Evolutionary conservation across 2,329 filamentous ascomycete genomes (phyloP), one percentile per base, ranked within the genome.

Genomic region (Cercospora brassicicola): DNA sequence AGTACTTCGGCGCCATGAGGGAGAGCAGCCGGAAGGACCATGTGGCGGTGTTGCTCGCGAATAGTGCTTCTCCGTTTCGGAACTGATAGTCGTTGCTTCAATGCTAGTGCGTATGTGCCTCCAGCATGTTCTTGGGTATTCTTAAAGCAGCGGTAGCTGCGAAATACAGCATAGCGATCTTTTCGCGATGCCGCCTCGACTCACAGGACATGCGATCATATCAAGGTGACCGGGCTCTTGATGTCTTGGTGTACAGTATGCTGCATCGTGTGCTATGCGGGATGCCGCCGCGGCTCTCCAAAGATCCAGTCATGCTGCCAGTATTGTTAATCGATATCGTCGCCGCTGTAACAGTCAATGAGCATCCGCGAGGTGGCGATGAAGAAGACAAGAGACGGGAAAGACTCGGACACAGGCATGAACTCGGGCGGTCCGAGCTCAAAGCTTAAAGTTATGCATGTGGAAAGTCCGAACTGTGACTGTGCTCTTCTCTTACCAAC

Each of bases 401-500:
- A 39, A 39, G 36, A 39, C 36, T n/a, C 15, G 6, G 5, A 7
- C 36, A 39, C 13, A 7, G 13, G 36, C 36, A n/a, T 9, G 36
- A 42, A 9, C 7, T 42, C 36, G 36, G 36, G 36, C 15, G 36
- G 36, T n/a, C 36, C 48, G 23, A 55, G 48, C 48, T 28, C 23
- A 23, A 28, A 39, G 59, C 30, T 60, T 60, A 45, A 60, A 23
- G 13, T 60, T 60, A 60, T 39, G 59, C 33, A 60, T 60, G 33
- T 60, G 31, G 10, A 45, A 39, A 39, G 33, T 20, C 56, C n/a
- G 56, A 59, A 5, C 28, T 13, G 3, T 55, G 48, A 28, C 48
- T 28, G 48, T 9, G 48, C 11, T 9, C 15, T 55, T 15, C 26
- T 26, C 23, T 30, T 23, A 23, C 5, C 51, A 33, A 28, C 4